These are phyloP conservation scores for Candida arabinofermentans DNA, from an alignment of 805 yeast genomes.

Conservation along the genomic window DNA sequence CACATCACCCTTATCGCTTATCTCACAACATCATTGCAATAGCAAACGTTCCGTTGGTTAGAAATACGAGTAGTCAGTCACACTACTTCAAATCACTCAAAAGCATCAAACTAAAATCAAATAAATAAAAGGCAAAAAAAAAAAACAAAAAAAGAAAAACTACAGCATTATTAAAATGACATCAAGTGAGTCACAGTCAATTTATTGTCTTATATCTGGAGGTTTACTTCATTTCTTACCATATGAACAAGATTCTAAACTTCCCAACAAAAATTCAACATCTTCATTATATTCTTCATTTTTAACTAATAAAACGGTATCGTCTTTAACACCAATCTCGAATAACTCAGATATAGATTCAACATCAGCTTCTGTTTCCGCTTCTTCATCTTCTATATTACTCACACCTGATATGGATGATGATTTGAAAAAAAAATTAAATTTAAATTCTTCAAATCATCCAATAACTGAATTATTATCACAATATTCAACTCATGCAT, in stretches of 20 bases:
- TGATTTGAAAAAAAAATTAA: neutral
- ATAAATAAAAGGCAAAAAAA: too few relatives aligned
- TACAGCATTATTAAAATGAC: too few relatives aligned
- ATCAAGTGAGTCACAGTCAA: too few relatives aligned
- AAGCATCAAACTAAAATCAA: too few relatives aligned
- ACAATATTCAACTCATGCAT: constrained; percentile 41
- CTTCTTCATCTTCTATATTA: constrained; percentile 6
- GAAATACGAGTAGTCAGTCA: too few relatives aligned
- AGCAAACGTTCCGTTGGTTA: too few relatives aligned
- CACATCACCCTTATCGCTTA: too few relatives aligned
- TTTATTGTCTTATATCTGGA: constrained; percentile 27
- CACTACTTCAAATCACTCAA: too few relatives aligned
- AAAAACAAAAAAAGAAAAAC: neutral
- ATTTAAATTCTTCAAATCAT: too few relatives aligned
- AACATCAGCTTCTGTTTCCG: constrained; percentile 4
- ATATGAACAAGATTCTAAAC: constrained; percentile 6
- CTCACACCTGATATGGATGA: neutral
- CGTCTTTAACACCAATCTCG: constrained; percentile 19
- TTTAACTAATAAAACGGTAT: constrained; percentile 23
- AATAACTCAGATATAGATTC: constrained; percentile 14
- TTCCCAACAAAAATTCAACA: neutral
- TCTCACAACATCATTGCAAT: too few relatives aligned
- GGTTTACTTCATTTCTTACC: constrained; percentile 29
- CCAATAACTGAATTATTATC: constrained; percentile 15
- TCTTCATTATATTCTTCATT: constrained; percentile 18